Evolutionary conservation across 2,329 filamentous ascomycete genomes (phyloP), one percentile per base, ranked within the genome.

Genomic region (Stemphylium beticola): DNA sequence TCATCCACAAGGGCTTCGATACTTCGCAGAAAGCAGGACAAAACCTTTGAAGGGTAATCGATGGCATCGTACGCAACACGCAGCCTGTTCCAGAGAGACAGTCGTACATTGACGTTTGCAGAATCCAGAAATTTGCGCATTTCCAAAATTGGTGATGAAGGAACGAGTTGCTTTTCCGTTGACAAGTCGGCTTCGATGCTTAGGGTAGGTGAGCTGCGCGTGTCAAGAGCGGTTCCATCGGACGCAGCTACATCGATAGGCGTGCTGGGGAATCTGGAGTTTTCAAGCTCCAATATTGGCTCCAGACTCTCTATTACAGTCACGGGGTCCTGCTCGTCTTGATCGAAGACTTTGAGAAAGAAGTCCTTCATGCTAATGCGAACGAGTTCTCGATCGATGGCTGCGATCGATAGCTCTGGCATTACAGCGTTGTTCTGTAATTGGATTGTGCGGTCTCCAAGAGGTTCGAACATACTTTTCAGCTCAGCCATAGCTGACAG

Each of bases 331-430:
- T 88, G 87, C 54, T 88, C 85, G 53, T 95, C 89, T 33, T 92
- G 87, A 55, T 91, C 89, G 71, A 98, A 98, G 0, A 99, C 85
- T 33, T 88, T 91, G 45, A 92, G 82, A 75, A 99, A 98, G 74
- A 98, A 98, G 69, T 97, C 93, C 85, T 96, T 95, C 0, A 93
- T 98, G 12, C 91, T 96, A 31, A 98, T 82, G 66, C 93, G 92
- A 11, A 91, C 93, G 22, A 97, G 89, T 71, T 99, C 93, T 49
- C 92, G 87, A 59, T 98, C 93, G 7, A 95, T 88, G 0, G 92
- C 91, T n/a, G 84, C 83, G 2, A 86, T 78, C 0, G 93, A 97
- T 44, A 99, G 84, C 58, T 95, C 90, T 0, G 92, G 86, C 87
- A 99, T 96, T 17, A 93, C 84, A 1, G 86, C 84, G 68, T 96